Evolutionary conservation across 306 rosid genomes (phyloP).

Genomic region (Sphenostylis stenocarpa): DNA sequence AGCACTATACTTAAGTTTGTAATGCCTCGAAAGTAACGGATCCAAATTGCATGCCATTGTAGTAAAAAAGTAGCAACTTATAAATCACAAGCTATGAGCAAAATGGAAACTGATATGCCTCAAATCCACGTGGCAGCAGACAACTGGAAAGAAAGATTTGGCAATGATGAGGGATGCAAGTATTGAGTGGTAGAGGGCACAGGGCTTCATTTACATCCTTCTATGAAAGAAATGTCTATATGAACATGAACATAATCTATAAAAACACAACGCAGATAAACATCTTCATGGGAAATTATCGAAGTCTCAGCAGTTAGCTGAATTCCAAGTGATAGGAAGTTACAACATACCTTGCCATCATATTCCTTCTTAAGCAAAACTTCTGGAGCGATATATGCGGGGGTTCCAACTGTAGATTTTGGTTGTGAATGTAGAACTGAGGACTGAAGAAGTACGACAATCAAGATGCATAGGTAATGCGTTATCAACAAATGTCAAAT

Average conservation of each 20-base stretch:
- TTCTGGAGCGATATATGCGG: slow-evolving; percentile 97
- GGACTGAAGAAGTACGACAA: slow-evolving; percentile 57
- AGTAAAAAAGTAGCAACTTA: neutral
- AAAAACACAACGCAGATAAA: neutral
- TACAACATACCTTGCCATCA: slow-evolving; percentile 83
- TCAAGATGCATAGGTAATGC: slow-evolving; percentile 31
- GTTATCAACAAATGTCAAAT: neutral
- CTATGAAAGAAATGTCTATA: neutral
- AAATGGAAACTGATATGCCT: neutral
- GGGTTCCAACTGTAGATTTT: slow-evolving; percentile 96
- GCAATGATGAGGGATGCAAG: no score
- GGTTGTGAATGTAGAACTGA: slow-evolving; percentile 96
- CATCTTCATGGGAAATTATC: slow-evolving; percentile 1
- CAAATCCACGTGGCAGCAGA: no score
- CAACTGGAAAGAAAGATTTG: no score
- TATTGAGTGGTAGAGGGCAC: no score
- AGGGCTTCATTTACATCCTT: no score
- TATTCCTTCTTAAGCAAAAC: slow-evolving; percentile 95
- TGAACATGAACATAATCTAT: neutral
- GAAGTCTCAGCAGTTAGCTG: neutral
- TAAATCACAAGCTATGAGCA: neutral
- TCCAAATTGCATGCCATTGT: neutral
- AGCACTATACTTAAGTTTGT: no score
- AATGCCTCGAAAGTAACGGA: neutral
- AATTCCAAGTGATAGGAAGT: neutral